A percentile compares a stretch with the other conserved stretches of the same genome.
Evolutionary conservation across 805 yeast genomes (phyloP).

Genomic region (Lachancea quebecensis): DNA sequence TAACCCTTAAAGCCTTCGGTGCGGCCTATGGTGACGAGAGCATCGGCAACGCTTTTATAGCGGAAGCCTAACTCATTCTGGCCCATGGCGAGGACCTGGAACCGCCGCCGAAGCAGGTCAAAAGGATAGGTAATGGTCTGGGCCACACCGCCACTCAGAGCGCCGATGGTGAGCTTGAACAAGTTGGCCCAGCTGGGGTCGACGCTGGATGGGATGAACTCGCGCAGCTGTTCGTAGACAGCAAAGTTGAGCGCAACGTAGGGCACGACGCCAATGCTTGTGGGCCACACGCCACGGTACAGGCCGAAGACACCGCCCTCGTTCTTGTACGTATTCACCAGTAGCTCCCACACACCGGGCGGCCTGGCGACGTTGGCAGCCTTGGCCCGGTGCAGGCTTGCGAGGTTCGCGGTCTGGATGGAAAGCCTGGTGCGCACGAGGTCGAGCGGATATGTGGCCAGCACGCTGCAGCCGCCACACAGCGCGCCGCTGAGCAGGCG

Average conservation of each 20-base stretch:
- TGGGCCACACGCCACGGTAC: conserved; percentile 84
- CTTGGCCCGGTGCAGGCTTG: conserved; percentile 38
- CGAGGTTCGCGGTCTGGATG: conserved; percentile 71
- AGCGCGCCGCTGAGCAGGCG: conserved; percentile 70
- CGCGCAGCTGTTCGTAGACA: conserved; percentile 76
- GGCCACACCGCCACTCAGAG: conserved; percentile 80
- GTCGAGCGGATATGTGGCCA: conserved; percentile 87
- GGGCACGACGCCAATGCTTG: conserved; percentile 91
- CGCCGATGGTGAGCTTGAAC: conserved; percentile 68
- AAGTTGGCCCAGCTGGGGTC: conserved; percentile 34
- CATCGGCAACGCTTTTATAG: conserved; percentile 71
- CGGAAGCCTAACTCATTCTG: conserved; percentile 66
- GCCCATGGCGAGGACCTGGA: conserved; percentile 84
- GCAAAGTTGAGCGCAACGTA: conserved; percentile 92
- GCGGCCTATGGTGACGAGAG: conserved; percentile 58
- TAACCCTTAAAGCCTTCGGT: conserved; percentile 70
- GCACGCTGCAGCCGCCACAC: conserved; percentile 75
- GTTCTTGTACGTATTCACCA: conserved; percentile 49
- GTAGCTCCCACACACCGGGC: conserved; percentile 62
- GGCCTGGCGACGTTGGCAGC: conserved; percentile 38
- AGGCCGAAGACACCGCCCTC: conserved; percentile 82
- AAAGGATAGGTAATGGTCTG: conserved; percentile 89
- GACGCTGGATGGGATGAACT: conserved; percentile 36
- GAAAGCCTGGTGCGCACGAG: conserved; percentile 83
- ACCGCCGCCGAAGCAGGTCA: conserved; percentile 80